These are phyloP conservation scores for Stagonosporopsis cucurbitacearum DNA, from an alignment of 2,329 filamentous ascomycete species.

Conservation along the genomic window DNA sequence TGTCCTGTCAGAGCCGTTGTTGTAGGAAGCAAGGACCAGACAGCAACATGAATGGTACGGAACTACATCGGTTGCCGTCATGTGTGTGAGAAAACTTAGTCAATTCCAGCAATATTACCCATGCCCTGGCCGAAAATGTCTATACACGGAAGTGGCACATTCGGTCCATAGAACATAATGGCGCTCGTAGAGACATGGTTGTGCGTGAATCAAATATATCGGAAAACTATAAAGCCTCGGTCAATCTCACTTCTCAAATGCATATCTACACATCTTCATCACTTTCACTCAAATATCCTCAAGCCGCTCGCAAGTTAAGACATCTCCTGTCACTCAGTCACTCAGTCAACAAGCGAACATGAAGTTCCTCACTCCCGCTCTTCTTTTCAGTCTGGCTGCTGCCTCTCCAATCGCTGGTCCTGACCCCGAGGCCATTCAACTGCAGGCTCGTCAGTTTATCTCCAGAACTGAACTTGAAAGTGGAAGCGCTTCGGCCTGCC, in stretches of 20 bases:
- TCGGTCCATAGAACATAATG: too few relatives aligned
- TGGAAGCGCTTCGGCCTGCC: slow-evolving; percentile 30
- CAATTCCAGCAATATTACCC: not conserved
- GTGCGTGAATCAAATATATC: too few relatives aligned
- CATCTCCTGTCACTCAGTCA: not conserved
- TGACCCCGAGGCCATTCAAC: slow-evolving; percentile 1
- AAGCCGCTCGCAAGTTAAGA: not conserved
- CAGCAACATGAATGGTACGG: not conserved
- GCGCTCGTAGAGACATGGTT: too few relatives aligned
- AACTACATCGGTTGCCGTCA: not conserved
- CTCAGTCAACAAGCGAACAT: slow-evolving; percentile 17
- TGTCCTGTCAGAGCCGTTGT: not conserved
- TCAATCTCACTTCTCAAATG: not conserved
- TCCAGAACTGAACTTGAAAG: slow-evolving; percentile 33
- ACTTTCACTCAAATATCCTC: not conserved
- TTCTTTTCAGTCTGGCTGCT: slow-evolving; percentile 18
- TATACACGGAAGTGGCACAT: too few relatives aligned
- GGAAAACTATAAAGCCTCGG: not conserved
- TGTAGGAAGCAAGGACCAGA: not conserved
- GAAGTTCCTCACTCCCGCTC: slow-evolving; percentile 26
- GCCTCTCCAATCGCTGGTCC: slow-evolving; percentile 17
- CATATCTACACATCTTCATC: not conserved
- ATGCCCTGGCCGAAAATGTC: not conserved
- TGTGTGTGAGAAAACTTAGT: not conserved
- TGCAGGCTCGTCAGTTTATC: slow-evolving; percentile 23